Base-by-base conservation (phyloP, 306 rosid genomes). In the Ochetophila trinervis region DNA sequence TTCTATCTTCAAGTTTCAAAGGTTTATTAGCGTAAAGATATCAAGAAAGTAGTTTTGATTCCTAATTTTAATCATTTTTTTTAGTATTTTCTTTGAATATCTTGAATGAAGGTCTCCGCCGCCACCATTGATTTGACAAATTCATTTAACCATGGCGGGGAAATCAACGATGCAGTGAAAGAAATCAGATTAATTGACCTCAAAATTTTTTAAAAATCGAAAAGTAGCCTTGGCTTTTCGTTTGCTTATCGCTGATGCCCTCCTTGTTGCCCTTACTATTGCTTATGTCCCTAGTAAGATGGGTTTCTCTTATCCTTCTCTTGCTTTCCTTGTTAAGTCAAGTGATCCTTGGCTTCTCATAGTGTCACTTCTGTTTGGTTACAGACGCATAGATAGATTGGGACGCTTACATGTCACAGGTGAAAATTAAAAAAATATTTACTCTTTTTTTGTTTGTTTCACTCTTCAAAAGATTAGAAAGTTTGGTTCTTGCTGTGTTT, bases 371-470 rank as follows among this genome's bases (percentile, higher is more conserved):
- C 32, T 27, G 32, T 69, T 45, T 61, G 40, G 20, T 78, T 77
- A 59, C 91, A 93, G 96, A 93, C 78, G 87, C 97, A 45, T 87
- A 93, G 80, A 93, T 93, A 51, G 97, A 93, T 66, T 93, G 99
- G 99, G 99, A 93, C 62, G 99, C 97, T 49, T 93, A 93, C 76
- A 93, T 93, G 99, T 89, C 99, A n/a, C 97, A 93, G 80, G 96
- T 84, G 16, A 20, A 17, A 58, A 11, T 6, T 1, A 50, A 47
- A 49, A 6, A 15, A 5, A 42, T 3, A 7, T 12, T 67, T 22
- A 13, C 32, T 55, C 2, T 5, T 0, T 45, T 36, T 17, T n/a
- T n/a, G n/a, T n/a, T n/a, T n/a, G n/a, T 50, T 50, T 50, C 2
- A 18, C 16, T 0, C 5, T 50, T 50, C 9, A 16, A 17, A 8